These are phyloP conservation scores for Fusarium nygamai DNA, from an alignment of 2,329 filamentous ascomycete species.

Conservation along the genomic window DNA sequence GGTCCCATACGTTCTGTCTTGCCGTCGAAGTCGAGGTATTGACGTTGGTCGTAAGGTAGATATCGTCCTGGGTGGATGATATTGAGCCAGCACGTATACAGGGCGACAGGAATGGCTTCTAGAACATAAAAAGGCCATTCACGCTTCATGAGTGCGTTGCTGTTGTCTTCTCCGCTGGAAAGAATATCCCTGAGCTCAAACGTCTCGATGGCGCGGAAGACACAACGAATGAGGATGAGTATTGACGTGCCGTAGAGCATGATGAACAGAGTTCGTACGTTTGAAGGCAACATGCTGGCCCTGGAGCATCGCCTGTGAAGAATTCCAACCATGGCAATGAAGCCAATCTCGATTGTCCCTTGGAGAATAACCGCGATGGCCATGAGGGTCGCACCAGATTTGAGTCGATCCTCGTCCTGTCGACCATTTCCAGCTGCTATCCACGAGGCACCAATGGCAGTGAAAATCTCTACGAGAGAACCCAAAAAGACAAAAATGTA, in stretches of 20 bases:
- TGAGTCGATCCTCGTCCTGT: conserved; percentile 64
- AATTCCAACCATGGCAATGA: conserved; percentile 34
- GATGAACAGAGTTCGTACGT: conserved; percentile 38
- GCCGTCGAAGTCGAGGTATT: conserved; percentile 55
- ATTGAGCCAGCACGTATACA: conserved; percentile 57
- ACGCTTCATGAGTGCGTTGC: conserved; percentile 48
- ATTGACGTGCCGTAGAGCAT: conserved; percentile 43
- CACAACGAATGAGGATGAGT: conserved; percentile 38
- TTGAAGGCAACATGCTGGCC: conserved; percentile 36
- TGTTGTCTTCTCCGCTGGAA: conserved; percentile 14
- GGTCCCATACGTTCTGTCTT: conserved; percentile 46
- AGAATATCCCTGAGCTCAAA: conserved; percentile 35
- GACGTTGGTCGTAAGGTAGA: conserved; percentile 50
- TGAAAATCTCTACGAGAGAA: conserved; percentile 36
- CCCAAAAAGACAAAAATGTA: conserved; percentile 43
- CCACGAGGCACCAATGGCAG: conserved; percentile 39
- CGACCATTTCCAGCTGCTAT: conserved; percentile 37
- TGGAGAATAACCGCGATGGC: conserved; percentile 58
- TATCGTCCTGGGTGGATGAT: conserved; percentile 54
- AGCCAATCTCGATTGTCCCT: conserved; percentile 33
- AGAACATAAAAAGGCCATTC: conserved; percentile 61
- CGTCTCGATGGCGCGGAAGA: conserved; percentile 40
- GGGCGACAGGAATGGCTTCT: conserved; percentile 55
- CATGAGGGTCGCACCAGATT: conserved; percentile 64
- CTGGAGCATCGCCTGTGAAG: conserved; percentile 31